A percentile compares a stretch with the other conserved stretches of the same genome.
Conservation (phyloP, 208 protist genomes). For the Leishmania tarentolae region DNA sequence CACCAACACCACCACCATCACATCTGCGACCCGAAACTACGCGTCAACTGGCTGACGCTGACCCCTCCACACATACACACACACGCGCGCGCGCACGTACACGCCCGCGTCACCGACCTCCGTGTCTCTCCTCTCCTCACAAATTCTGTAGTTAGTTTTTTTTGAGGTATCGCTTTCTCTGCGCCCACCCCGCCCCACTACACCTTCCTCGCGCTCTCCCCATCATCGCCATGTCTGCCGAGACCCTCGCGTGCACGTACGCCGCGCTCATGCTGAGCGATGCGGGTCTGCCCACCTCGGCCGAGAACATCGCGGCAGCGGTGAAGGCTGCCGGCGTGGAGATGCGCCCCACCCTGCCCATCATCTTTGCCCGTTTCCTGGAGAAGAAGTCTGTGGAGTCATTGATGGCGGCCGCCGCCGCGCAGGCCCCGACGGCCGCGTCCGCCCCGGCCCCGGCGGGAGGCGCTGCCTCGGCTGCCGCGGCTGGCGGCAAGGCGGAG, state of each 20-base stretch:
- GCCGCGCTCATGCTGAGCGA: conserved; percentile 80
- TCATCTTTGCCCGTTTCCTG: conserved; percentile 84
- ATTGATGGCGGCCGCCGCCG: conserved; percentile 61
- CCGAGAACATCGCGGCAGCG: conserved; percentile 74
- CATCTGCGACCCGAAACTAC: not conserved
- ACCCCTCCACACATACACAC: not conserved
- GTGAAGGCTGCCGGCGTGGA: conserved; percentile 70
- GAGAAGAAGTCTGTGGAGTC: conserved; percentile 78
- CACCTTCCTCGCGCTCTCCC: not conserved
- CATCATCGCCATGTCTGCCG: conserved; percentile 43
- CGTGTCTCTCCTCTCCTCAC: not conserved
- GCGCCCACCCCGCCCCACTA: not conserved
- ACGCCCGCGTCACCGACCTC: not conserved
- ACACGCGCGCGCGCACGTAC: too few species aligned
- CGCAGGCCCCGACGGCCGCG: conserved; percentile 43
- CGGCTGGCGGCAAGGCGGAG: conserved; percentile 44
- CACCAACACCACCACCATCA: not conserved
- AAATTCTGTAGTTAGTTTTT: not conserved
- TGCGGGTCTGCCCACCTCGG: conserved; percentile 66
- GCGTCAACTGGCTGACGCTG: not conserved
- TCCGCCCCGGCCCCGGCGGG: conserved; percentile 43
- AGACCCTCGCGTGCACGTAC: conserved; percentile 88
- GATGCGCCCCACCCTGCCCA: conserved; percentile 77
- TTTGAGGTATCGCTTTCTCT: not conserved
- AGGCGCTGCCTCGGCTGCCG: conserved; percentile 54